Base-by-base conservation (phyloP, 441 rosid species). In the Populus tomentosa region DNA sequence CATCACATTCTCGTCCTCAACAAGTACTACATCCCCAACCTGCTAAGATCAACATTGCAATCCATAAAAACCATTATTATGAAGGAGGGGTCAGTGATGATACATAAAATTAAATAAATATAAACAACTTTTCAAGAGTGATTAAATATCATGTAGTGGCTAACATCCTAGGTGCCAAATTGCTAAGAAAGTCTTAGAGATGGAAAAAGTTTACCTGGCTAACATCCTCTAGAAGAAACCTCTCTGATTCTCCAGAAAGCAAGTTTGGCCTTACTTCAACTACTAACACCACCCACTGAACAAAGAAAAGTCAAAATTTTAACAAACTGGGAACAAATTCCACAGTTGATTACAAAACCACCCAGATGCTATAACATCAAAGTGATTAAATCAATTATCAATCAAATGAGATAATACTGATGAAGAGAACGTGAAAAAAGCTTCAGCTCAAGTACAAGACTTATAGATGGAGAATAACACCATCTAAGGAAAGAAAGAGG, bases 21-120 rank as follows among this genome's bases (percentile, higher is more conserved):
- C 93, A 72, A 95, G 97, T 74, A 93, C 87, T 38, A 95, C 96
- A 85, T 92, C 98, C 81, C 96, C 99, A 38, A 95, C 93, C 98
- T 93, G 85, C 74, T 61, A 82, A 72, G 26, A 63, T 73, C 67
- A 67, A 46, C 61, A 59, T 24, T 78, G 35, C 20, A 62, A 72
- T 53, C 53, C 74, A 30, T 21, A 32, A 14, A 35, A 65, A 61
- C n/a, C 32, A 72, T 69, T 46, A 14, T 46, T 4, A 46, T 14
- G 56, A 46, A 46, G 56, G 56, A 1, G 18, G 56, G 56, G 56
- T 46, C 56, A 46, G 6, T 46, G 56, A 46, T 14, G 18, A 46
- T 46, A 14, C 56, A 46, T 46, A 11, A 46, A 46, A 46, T 46
- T 46, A 46, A 14, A 10, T 13, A 13, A 46, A 46, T 46, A 46